Evolutionary conservation across 1,284 basidiomycete species (phyloP).

Genomic region (Fomitopsis schrenkii): DNA sequence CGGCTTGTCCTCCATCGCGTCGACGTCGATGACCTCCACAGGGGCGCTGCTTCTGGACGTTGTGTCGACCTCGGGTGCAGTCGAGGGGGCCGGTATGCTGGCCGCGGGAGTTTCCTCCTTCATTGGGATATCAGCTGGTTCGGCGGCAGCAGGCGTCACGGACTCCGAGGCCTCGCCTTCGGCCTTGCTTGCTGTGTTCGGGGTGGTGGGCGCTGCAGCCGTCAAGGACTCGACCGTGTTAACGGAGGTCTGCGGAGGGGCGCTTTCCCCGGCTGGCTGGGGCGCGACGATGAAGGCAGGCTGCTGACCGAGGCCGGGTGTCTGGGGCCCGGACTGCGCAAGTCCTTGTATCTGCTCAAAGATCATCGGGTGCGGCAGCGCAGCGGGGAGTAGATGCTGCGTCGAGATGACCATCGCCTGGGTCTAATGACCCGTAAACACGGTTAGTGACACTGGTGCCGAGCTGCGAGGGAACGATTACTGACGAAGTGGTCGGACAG

Average conservation of each 20-base stretch:
- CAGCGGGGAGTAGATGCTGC: slow-evolving; percentile 66
- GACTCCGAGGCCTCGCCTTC: background rate
- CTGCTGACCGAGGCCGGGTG: slow-evolving; percentile 15
- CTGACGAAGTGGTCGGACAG: slow-evolving; percentile 60
- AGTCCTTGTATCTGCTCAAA: slow-evolving; percentile 20
- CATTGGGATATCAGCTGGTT: slow-evolving; percentile 7
- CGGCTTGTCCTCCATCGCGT: slow-evolving; percentile 40
- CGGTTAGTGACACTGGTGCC: background rate
- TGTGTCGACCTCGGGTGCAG: slow-evolving; percentile 15
- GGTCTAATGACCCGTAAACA: slow-evolving; percentile 42
- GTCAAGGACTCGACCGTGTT: background rate
- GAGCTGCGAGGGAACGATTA: background rate
- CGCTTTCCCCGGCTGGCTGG: slow-evolving; percentile 15
- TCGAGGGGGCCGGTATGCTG: slow-evolving; percentile 10
- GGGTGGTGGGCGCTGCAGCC: background rate
- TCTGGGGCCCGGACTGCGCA: slow-evolving; percentile 20
- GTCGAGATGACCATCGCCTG: slow-evolving; percentile 85
- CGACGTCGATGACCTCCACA: slow-evolving; percentile 46
- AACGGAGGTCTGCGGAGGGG: background rate
- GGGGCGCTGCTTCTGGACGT: slow-evolving; percentile 26
- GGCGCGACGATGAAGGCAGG: slow-evolving; percentile 15
- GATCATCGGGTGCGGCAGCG: slow-evolving; percentile 14
- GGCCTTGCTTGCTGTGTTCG: background rate
- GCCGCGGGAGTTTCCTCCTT: slow-evolving; percentile 3
- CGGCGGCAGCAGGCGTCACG: background rate